A percentile compares a stretch with the other conserved stretches of the same genome.
Conservation (phyloP, 2,329 filamentous ascomycete species). For the Pestalotiopsis sp. region DNA sequence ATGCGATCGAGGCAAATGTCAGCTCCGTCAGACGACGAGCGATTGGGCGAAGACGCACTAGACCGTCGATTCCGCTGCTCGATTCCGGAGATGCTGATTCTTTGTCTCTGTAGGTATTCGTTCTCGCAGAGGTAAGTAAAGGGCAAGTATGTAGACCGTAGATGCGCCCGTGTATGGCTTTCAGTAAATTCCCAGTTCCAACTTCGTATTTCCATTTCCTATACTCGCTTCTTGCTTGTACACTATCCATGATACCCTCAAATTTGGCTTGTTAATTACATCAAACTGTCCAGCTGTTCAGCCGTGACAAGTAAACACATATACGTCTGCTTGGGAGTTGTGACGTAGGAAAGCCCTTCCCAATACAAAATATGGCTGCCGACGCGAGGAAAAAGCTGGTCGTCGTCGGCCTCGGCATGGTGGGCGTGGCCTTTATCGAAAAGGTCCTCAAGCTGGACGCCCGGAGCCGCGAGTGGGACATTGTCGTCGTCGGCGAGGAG, state of each 20-base stretch:
- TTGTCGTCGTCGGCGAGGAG: constrained; percentile 87
- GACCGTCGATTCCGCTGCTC: neutral
- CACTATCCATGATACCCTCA: constrained; percentile 8
- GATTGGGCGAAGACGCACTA: constrained; percentile 15
- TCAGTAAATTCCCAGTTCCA: no score
- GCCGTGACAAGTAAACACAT: no score
- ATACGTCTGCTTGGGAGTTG: no score
- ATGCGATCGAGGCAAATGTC: constrained; percentile 5
- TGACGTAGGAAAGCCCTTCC: neutral
- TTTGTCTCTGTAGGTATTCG: neutral
- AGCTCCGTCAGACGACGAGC: constrained; percentile 14
- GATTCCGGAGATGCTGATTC: constrained; percentile 30
- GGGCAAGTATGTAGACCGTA: neutral
- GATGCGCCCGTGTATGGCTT: no score
- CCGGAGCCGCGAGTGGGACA: constrained; percentile 73
- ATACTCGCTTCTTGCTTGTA: neutral
- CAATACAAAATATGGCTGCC: constrained; percentile 43
- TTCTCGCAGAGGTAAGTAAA: neutral
- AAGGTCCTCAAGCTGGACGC: constrained; percentile 86
- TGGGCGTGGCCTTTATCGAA: constrained; percentile 89
- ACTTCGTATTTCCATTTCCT: neutral
- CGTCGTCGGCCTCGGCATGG: constrained; percentile 89
- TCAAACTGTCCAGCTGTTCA: no score
- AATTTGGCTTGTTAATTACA: neutral
- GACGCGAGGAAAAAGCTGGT: constrained; percentile 68